These are phyloP conservation scores for Saitozyma podzolica DNA, from an alignment of 768 basidiomycete genomes.

Conservation along the genomic window DNA sequence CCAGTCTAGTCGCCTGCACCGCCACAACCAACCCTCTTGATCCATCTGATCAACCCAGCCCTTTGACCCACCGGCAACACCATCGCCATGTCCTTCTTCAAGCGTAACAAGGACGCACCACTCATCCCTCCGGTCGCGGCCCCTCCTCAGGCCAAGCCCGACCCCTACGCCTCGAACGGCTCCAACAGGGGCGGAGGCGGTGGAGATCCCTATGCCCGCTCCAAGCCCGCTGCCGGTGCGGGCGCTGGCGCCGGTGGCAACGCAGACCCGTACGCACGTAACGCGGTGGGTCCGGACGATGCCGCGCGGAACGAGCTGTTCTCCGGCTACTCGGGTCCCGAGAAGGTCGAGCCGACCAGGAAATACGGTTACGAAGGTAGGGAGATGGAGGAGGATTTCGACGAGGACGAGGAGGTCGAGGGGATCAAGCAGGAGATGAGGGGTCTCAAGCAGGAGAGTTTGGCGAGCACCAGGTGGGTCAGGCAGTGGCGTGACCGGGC, in stretches of 20 bases:
- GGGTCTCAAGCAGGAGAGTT: constrained; percentile 86
- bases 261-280: constrained; percentile 43
- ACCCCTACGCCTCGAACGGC: constrained; percentile 35
- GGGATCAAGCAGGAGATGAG: constrained; percentile 91
- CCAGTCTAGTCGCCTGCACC: too few species aligned
- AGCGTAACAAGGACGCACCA: constrained; percentile 45
- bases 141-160: constrained; percentile 13
- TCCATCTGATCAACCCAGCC: too few species aligned
- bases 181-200: constrained; percentile 23
- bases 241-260: constrained; percentile 14
- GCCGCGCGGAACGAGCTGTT: constrained; percentile 51
- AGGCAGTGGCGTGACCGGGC: too few species aligned
- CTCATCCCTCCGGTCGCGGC: constrained; percentile 48
- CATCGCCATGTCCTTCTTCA: constrained; percentile 46
- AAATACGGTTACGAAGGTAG: constrained; percentile 50
- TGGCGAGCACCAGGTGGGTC: constrained; percentile 68
- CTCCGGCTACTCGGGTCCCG: constrained; percentile 39
- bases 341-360: constrained; percentile 26
- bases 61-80: not conserved
- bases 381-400: constrained; percentile 62
- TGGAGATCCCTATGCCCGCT: constrained; percentile 36
- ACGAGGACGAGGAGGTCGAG: constrained; percentile 63
- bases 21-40: too few species aligned
- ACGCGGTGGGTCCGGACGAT: constrained; percentile 20
- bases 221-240: constrained; percentile 10